These are phyloP conservation scores for Phytophthora pini DNA, from an alignment of 352 stramenopile genomes.

Conservation along the genomic window DNA sequence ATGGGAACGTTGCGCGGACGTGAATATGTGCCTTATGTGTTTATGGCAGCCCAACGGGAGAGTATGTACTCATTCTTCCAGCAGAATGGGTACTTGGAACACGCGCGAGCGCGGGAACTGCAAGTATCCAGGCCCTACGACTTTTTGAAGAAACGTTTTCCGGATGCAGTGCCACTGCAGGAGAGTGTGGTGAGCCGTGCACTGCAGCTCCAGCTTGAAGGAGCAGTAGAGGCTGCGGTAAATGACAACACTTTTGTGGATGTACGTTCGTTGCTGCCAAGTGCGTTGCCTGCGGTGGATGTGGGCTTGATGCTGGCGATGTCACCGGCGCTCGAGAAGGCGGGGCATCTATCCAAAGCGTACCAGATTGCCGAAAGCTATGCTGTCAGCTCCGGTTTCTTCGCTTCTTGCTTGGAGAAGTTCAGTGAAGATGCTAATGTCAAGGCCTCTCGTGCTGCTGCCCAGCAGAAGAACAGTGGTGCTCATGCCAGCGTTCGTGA, in stretches of 20 bases:
- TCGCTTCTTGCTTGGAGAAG: constrained; percentile 50
- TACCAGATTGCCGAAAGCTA: constrained; percentile 66
- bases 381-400: constrained; percentile 66
- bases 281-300: constrained; percentile 53
- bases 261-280: constrained; percentile 64
- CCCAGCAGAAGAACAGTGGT: constrained; percentile 36
- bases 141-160: constrained; percentile 76
- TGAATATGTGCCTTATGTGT: constrained; percentile 84
- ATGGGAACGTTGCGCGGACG: constrained; percentile 69
- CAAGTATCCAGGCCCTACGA: constrained; percentile 74
- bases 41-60: constrained; percentile 74
- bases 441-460: constrained; percentile 48
- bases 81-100: constrained; percentile 82
- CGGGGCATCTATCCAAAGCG: constrained; percentile 34
- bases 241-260: constrained; percentile 77
- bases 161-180: constrained; percentile 68
- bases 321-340: constrained; percentile 42
- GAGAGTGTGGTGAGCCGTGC: constrained; percentile 68
- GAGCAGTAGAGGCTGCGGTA: constrained; percentile 69
- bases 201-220: constrained; percentile 74
- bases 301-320: constrained; percentile 59
- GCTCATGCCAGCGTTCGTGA: constrained; percentile 10
- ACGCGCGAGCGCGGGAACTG: constrained; percentile 60
- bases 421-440: constrained; percentile 56
- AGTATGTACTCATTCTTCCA: constrained; percentile 89